These are phyloP conservation scores for Termitomyces sp. DNA, from an alignment of 768 basidiomycete species.

Conservation along the genomic window DNA sequence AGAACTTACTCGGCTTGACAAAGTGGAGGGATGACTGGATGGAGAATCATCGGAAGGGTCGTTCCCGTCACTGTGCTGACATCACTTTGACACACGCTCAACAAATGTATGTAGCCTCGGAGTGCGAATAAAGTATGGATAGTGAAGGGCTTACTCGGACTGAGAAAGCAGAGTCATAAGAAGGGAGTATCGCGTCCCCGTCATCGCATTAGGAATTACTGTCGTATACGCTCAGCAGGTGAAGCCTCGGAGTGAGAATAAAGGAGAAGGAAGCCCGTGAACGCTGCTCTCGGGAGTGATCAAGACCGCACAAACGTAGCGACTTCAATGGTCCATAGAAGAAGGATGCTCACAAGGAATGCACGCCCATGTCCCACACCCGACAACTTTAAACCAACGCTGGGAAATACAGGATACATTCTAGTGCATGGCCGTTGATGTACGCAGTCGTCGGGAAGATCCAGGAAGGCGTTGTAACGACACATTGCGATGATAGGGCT, in stretches of 20 bases:
- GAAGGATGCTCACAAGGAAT: neutral
- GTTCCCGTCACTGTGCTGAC: too few species aligned
- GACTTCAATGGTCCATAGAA: neutral
- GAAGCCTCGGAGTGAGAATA: neutral
- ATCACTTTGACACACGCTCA: too few species aligned
- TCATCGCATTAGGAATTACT: neutral
- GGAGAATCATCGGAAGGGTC: too few species aligned
- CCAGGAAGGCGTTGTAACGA: neutral
- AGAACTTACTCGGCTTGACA: too few species aligned
- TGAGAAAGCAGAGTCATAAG: neutral
- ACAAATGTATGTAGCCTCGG: too few species aligned
- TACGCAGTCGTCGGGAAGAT: neutral
- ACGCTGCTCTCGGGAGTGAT: neutral
- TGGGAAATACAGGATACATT: neutral
- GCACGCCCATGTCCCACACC: neutral
- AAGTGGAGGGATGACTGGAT: too few species aligned
- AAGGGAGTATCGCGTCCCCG: neutral
- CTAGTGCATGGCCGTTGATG: neutral
- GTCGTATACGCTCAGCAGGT: neutral
- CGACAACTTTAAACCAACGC: neutral
- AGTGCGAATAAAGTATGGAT: neutral
- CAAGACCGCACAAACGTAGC: neutral
- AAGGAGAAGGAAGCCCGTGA: neutral
- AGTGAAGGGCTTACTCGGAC: neutral
- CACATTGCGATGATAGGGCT: neutral